phyloP scores from a whole-genome alignment of 345 rosid species.

The Bretschneidera sinensis region DNA sequence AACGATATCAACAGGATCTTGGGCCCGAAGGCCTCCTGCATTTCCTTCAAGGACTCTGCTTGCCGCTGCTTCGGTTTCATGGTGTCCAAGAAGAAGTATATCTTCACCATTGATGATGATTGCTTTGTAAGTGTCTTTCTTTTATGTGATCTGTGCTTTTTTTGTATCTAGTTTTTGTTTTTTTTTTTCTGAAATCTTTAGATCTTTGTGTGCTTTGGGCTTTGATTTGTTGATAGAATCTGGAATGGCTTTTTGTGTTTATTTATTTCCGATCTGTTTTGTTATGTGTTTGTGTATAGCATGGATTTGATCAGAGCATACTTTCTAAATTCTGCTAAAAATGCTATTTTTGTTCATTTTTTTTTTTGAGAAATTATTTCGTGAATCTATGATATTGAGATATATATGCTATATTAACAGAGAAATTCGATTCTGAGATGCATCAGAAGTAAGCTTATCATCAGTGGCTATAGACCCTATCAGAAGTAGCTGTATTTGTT shows the following conservation, averaged over 20 bases:
- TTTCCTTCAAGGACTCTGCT: slow-evolving; percentile 95
- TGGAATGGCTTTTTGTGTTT: not conserved
- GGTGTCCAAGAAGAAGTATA: slow-evolving; percentile 97
- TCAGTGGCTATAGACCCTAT: not conserved
- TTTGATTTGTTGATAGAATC: not conserved
- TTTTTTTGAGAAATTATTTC: not conserved
- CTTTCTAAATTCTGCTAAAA: not conserved
- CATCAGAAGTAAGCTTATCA: not conserved
- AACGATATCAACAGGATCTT: slow-evolving; percentile 81
- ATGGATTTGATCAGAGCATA: not conserved
- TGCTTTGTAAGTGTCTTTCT: slow-evolving; percentile 67
- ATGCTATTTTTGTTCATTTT: not conserved
- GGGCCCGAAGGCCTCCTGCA: slow-evolving; percentile 93
- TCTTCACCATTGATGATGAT: slow-evolving; percentile 95
- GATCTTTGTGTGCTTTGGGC: slow-evolving; percentile 15
- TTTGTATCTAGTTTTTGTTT: slow-evolving; percentile 13
- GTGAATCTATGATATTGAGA: not conserved
- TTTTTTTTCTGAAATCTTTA: slow-evolving; percentile 1
- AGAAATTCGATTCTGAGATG: not conserved
- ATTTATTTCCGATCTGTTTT: not conserved
- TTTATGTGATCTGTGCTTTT: not conserved
- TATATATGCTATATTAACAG: too few relatives aligned
- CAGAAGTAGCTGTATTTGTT: too few relatives aligned
- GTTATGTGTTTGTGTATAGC: not conserved
- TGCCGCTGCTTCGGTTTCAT: slow-evolving; percentile 97